Conservation (phyloP, 2,329 filamentous ascomycete genomes). For the Pseudonectria buxi region DNA sequence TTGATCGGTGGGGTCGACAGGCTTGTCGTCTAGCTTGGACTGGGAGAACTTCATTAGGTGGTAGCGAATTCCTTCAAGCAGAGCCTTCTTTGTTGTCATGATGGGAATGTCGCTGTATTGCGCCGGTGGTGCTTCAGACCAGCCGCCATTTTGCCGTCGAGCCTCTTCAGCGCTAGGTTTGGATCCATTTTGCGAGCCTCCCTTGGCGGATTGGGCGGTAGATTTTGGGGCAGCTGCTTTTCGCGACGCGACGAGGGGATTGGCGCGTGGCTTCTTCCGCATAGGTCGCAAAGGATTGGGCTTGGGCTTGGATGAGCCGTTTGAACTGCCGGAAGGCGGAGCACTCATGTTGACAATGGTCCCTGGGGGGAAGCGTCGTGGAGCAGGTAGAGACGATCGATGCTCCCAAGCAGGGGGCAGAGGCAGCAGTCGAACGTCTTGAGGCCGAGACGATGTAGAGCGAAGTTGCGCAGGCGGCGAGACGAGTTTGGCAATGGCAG, state of each 20-base stretch:
- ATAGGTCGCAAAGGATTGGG: constrained; percentile 34
- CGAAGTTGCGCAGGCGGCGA: constrained; percentile 8
- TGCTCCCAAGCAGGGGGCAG: constrained; percentile 1
- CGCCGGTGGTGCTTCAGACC: constrained; percentile 46
- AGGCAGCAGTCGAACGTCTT: constrained; percentile 9
- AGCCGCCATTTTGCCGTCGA: constrained; percentile 46
- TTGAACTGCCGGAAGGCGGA: constrained; percentile 29
- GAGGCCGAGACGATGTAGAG: too few relatives aligned
- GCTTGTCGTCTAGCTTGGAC: constrained; percentile 49
- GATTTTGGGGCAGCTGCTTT: constrained; percentile 20
- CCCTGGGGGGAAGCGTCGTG: constrained; percentile 1
- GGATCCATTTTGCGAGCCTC: constrained; percentile 20
- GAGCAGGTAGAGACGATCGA: not conserved
- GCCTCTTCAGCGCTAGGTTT: constrained; percentile 34
- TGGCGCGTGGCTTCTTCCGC: constrained; percentile 38
- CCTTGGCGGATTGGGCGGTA: constrained; percentile 12
- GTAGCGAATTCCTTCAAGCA: constrained; percentile 73
- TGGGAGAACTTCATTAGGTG: constrained; percentile 78
- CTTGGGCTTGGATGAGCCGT: constrained; percentile 25
- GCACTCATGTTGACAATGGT: constrained; percentile 35
- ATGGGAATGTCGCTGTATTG: constrained; percentile 57
- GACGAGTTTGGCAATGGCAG: constrained; percentile 2
- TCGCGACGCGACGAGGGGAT: constrained; percentile 60
- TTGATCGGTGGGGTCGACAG: constrained; percentile 62
- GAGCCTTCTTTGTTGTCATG: constrained; percentile 72